phyloP scores from a whole-genome alignment of 2,329 filamentous ascomycete genomes.

The Hymenoscyphus repandus region DNA sequence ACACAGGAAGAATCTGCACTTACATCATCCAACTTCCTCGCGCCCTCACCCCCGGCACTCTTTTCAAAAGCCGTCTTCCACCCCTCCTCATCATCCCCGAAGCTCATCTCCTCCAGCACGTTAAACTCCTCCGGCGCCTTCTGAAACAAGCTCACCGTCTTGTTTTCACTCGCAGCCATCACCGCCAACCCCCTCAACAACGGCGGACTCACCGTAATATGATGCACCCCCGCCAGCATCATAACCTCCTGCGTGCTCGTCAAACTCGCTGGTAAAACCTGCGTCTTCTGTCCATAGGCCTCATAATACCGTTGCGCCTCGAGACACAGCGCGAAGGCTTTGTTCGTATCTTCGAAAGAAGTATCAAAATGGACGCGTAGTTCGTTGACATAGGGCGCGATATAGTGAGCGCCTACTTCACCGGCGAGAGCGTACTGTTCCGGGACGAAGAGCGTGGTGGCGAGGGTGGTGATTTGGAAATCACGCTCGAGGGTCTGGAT shows the following conservation, averaged over 20 bases:
- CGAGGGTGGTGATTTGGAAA: slow-evolving; percentile 51
- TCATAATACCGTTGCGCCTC: slow-evolving; percentile 49
- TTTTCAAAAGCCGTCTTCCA: slow-evolving; percentile 48
- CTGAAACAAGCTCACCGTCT: slow-evolving; percentile 20
- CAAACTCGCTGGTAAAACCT: slow-evolving; percentile 52
- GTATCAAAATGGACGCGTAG: slow-evolving; percentile 56
- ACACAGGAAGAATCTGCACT: slow-evolving; percentile 9
- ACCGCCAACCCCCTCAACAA: slow-evolving; percentile 35
- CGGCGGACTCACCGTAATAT: slow-evolving; percentile 53
- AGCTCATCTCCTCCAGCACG: slow-evolving; percentile 10
- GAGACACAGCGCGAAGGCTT: slow-evolving; percentile 36
- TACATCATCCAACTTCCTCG: slow-evolving; percentile 44
- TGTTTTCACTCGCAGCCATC: slow-evolving; percentile 8
- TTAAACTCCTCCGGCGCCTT: neutral
- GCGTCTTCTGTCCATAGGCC: slow-evolving; percentile 35
- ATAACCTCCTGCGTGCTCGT: slow-evolving; percentile 54
- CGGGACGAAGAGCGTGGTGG: slow-evolving; percentile 58
- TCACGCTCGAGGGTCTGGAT: slow-evolving; percentile 47
- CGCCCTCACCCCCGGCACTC: slow-evolving; percentile 36
- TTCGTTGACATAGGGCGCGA: slow-evolving; percentile 63
- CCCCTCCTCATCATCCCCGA: slow-evolving; percentile 37
- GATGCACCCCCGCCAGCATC: slow-evolving; percentile 49
- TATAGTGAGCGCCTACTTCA: slow-evolving; percentile 53
- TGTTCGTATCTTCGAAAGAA: slow-evolving; percentile 42
- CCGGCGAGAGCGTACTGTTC: slow-evolving; percentile 54